Evolutionary conservation across 2,329 filamentous ascomycete species (phyloP), one percentile per base, ranked within the genome.

Genomic region (Verticillium longisporum): DNA sequence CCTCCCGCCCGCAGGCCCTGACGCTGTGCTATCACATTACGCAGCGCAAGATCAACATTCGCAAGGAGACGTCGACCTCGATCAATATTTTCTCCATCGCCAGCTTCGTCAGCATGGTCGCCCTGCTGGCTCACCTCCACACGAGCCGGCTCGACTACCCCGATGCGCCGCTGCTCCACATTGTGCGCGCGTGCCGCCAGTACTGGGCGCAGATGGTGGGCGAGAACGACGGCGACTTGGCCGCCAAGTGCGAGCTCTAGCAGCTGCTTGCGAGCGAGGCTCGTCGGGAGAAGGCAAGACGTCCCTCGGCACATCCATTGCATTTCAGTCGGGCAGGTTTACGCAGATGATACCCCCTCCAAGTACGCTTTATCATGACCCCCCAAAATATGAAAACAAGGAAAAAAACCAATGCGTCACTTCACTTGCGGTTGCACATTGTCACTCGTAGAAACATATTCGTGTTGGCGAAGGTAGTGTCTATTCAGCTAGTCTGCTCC

Each of bases 51-150:
- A 89, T 91, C 71, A 91, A 87, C 69, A 92, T 92, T 68, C 86
- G 88, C 69, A 91, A 90, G 69, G 89, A 92, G 76, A 92, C 89
- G 1, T 86, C 87, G 56, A 88, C 88, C 10, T 90, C 88, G n/a
- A 83, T 92, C 65, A 86, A 87, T 66, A 87, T 92, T 65, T 90
- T 92, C 70, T 91, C 88, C 58, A 85, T 90, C 64, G 87, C 88
- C 41, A 90, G 87, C 74, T 92, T 90, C 75, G 82, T 91, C 68
- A 91, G 85, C 75, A 90, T 92, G 86, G 82, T 86, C 59, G 83
- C 83, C 11, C 75, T 92, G 58, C 78, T 92, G 21, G 74, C 85
- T 10, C 87, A 91, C 70, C 80, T 90, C 60, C 87, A 92, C 71
- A 74, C 83, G 61, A 83, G 82, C 62, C 80, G 85, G 32, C 78